Evolutionary conservation across 164 flowering plant species (phyloP).

Genomic region (Buxus sempervirens): DNA sequence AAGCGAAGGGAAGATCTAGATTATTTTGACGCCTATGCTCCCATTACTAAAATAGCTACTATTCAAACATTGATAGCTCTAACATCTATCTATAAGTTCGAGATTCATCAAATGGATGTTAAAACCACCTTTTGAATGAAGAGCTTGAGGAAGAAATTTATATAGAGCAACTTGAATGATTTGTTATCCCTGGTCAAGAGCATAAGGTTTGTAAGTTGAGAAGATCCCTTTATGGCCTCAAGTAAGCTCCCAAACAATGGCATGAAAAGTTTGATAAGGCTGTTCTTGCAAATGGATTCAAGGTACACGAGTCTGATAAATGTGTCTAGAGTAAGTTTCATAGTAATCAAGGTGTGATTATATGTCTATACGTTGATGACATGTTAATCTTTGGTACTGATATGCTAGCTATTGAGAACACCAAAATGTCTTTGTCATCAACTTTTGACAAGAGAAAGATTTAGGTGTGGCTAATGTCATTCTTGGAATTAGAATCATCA

Average conservation of each 20-base stretch:
- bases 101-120: constrained; percentile 7
- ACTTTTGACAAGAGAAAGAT: background rate
- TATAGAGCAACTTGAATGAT: constrained; percentile 6
- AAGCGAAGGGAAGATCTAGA: constrained; percentile 7
- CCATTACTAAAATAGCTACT: constrained; percentile 2
- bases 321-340: background rate
- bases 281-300: background rate
- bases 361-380: background rate
- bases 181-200: constrained; percentile 1
- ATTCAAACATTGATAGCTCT: background rate
- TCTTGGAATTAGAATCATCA: background rate
- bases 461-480: background rate
- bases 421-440: background rate
- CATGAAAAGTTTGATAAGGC: background rate
- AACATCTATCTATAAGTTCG: constrained; percentile 1
- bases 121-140: constrained; percentile 8
- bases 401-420: background rate
- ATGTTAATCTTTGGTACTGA: background rate
- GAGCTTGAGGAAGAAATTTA: constrained; percentile 12
- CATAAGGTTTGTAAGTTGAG: constrained; percentile 5
- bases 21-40: constrained; percentile 10
- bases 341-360: background rate
- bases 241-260: constrained; percentile 5
- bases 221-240: constrained; percentile 4
- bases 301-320: background rate